Evolutionary conservation across 108 stramenopile genomes (phyloP), one percentile per base, ranked within the genome.

Genomic region (Cyclotella choctawhatcheeana): DNA sequence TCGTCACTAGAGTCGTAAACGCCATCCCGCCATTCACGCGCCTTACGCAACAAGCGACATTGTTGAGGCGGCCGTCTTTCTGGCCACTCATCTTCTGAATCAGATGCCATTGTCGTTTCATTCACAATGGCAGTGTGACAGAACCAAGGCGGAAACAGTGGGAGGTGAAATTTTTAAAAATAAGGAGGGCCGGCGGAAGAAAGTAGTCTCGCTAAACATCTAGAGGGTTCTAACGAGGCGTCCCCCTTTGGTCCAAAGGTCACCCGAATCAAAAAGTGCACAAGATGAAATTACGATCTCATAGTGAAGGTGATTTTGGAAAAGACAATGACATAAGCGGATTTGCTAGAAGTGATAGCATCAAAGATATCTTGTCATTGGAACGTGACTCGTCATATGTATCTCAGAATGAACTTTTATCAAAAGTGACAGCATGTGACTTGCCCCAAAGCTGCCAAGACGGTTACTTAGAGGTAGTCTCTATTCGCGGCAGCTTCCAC

Each of bases 401-500:
- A 31, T 44, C 79, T 8, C 71, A 84, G 18, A 82, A 88, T 58
- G 87, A 91, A 59, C 74, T 58, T 37, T 66, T 77, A 27, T 59
- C 54, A 43, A 68, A 76, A 8, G 82, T 89, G 18, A 90, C 86
- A 2, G 74, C 86, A 31, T 91, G 90, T 64, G 85, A 89, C 51
- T 67, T 71, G 7, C 89, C 87, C 5, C 87, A 86, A 64, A 90
- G 85, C 56, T 92, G 90, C 54, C 90, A 93, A 69, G 96, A 96
- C 77, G 96, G 96, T 52, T 58, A 86, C 25, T 67, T 96, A 8
- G 96, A 96, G 65, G 84, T 96, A 47, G 92, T 94, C 0, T 89
- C 92, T 10, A 73, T 94, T 63, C 86, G 89, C 7, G 91, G 91
- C 27, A 79, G 85, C 24, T 90, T 96, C 60, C 93, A 96, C 78